These are phyloP conservation scores for Kuraishia ogatae DNA, from an alignment of 805 yeast genomes.

Conservation along the genomic window DNA sequence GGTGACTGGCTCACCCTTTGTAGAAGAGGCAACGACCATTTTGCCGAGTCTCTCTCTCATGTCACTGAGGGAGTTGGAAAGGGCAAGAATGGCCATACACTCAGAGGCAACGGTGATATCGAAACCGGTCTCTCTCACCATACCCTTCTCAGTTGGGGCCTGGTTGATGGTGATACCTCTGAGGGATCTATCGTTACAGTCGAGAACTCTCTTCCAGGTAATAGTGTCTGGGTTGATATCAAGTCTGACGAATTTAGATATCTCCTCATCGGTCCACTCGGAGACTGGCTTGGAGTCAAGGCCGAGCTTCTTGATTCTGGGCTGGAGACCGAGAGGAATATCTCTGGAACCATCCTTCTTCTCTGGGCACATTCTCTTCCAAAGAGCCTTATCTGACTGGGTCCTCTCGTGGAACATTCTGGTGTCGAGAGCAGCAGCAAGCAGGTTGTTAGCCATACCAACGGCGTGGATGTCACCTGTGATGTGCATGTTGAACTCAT, in stretches of 20 bases:
- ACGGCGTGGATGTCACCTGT: constrained; percentile 86
- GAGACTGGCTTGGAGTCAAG: constrained; percentile 65
- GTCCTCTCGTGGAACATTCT: constrained; percentile 79
- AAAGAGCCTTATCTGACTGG: constrained; percentile 63
- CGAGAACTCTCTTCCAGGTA: constrained; percentile 80
- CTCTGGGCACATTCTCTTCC: constrained; percentile 66
- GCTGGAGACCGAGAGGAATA: constrained; percentile 61
- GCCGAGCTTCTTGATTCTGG: constrained; percentile 59
- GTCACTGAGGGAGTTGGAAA: constrained; percentile 61
- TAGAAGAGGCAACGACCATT: constrained; percentile 67
- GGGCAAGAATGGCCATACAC: constrained; percentile 78
- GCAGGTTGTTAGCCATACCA: constrained; percentile 70
- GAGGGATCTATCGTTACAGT: constrained; percentile 73
- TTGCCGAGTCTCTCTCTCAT: constrained; percentile 68
- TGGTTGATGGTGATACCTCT: constrained; percentile 75
- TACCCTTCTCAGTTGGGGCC: constrained; percentile 75
- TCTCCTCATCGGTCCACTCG: constrained; percentile 63
- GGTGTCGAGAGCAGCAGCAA: constrained; percentile 83
- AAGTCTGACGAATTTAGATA: constrained; percentile 53
- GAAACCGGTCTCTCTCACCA: constrained; percentile 66
- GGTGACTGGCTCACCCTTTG: constrained; percentile 64
- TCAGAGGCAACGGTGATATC: constrained; percentile 84
- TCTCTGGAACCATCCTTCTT: constrained; percentile 56
- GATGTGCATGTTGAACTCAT: constrained; percentile 78
- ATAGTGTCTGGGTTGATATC: constrained; percentile 74